phyloP scores from a whole-genome alignment of 768 basidiomycete species.

The Phylloporus arenicola region DNA sequence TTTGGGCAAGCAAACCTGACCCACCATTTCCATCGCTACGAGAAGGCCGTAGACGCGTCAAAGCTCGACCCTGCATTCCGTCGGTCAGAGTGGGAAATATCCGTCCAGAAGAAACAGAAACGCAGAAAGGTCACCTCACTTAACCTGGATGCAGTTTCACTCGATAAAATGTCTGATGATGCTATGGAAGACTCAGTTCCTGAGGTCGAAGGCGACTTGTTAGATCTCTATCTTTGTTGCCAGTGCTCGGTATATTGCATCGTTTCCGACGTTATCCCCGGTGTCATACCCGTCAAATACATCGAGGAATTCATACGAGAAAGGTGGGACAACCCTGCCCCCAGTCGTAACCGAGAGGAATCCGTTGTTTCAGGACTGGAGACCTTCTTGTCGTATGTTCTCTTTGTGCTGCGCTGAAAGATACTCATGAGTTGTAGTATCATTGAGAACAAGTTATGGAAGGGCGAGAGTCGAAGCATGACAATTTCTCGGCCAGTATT shows the following conservation, averaged over 20 bases:
- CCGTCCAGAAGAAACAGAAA: conserved; percentile 45
- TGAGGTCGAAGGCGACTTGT: conserved; percentile 45
- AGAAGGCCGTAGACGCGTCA: conserved; percentile 62
- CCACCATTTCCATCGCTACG: conserved; percentile 79
- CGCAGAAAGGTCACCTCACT: conserved; percentile 48
- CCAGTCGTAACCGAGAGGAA: conserved; percentile 50
- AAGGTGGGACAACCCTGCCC: conserved; percentile 52
- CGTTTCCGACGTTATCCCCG: conserved; percentile 65
- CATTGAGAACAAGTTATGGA: conserved; percentile 73
- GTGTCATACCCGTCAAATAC: conserved; percentile 58
- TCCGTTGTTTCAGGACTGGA: conserved; percentile 57
- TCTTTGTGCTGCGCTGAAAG: neutral
- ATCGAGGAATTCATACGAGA: conserved; percentile 62
- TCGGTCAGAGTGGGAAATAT: conserved; percentile 56
- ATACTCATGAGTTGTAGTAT: conserved; percentile 39
- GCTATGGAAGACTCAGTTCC: conserved; percentile 27
- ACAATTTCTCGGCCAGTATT: conserved; percentile 52
- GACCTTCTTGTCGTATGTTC: conserved; percentile 58
- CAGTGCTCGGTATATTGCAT: conserved; percentile 76
- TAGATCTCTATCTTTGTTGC: conserved; percentile 81
- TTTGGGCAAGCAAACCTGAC: conserved; percentile 52
- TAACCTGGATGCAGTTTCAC: conserved; percentile 24
- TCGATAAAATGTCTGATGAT: conserved; percentile 24
- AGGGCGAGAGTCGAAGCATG: conserved; percentile 54
- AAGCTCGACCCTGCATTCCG: conserved; percentile 59